Percentiles rank a stretch among this genome's conserved stretches.
Conservation (phyloP, 2,329 filamentous ascomycete genomes). For the Pestalotiopsis sp. region DNA sequence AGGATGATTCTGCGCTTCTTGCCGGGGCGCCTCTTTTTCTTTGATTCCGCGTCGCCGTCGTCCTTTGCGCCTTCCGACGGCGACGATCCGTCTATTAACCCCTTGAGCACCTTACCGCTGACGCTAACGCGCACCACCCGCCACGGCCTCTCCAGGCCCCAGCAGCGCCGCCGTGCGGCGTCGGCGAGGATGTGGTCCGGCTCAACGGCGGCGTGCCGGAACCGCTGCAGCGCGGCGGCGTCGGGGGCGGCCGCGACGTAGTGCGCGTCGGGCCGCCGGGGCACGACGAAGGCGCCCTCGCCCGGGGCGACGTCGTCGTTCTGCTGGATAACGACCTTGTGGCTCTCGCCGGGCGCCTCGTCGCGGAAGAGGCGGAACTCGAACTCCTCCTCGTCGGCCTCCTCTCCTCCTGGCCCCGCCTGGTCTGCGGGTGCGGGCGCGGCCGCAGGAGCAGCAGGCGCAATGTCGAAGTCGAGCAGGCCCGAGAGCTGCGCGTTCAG, state of each 20-base stretch:
- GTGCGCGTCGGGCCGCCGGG: conserved; percentile 46
- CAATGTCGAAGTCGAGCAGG: conserved; percentile 44
- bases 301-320: conserved; percentile 44
- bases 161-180: conserved; percentile 44
- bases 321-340: conserved; percentile 53
- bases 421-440: conserved; percentile 16
- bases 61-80: conserved; percentile 2
- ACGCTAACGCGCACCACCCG: conserved; percentile 49
- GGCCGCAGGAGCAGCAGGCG: conserved; percentile 13
- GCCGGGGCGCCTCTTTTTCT: conserved; percentile 48
- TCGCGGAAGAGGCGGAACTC: conserved; percentile 61
- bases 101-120: conserved; percentile 31
- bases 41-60: conserved; percentile 15
- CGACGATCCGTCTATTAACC: background rate
- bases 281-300: conserved; percentile 40
- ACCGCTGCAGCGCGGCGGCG: conserved; percentile 38
- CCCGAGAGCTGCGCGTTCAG: conserved; percentile 51
- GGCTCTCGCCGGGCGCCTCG: conserved; percentile 35
- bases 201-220: conserved; percentile 50
- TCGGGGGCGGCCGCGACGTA: conserved; percentile 49
- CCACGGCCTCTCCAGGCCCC: conserved; percentile 66
- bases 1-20: conserved; percentile 61
- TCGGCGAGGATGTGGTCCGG: conserved; percentile 52
- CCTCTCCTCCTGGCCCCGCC: conserved; percentile 18
- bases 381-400: conserved; percentile 45